A percentile compares a stretch with the other conserved stretches of the same genome.
Evolutionary conservation across 192 early-diverging fungal species (phyloP).

Genomic region (Cetraspora pellucida): DNA sequence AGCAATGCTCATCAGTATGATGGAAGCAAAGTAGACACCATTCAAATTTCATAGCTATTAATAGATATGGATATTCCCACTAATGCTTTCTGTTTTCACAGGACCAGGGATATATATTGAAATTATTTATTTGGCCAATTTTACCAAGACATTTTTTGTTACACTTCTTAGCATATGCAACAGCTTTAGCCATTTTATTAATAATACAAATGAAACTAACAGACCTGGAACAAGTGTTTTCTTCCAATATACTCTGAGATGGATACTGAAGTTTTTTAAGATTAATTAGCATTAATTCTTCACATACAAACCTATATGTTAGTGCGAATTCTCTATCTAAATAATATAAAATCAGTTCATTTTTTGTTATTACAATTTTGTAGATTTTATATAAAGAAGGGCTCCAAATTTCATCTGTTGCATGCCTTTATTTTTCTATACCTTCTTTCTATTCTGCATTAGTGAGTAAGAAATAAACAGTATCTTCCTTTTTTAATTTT

Average conservation of each 20-base stretch:
- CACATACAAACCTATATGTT: background rate
- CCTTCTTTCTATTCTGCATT: constrained; percentile 7
- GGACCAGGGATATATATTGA: constrained; percentile 8
- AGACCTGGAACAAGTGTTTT: constrained; percentile 23
- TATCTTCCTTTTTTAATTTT: constrained; percentile 18
- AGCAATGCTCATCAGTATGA: background rate
- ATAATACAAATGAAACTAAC: constrained; percentile 23
- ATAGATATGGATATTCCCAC: constrained; percentile 27
- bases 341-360: constrained; percentile 23
- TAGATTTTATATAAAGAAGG: constrained; percentile 2
- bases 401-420: background rate
- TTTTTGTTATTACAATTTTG: constrained; percentile 14
- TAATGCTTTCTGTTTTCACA: constrained; percentile 11
- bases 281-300: background rate
- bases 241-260: constrained; percentile 22
- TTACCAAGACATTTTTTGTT: background rate
- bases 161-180: constrained; percentile 1
- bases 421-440: constrained; percentile 6
- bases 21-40: constrained; percentile 11
- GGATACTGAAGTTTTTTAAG: constrained; percentile 8
- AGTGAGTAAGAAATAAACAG: background rate
- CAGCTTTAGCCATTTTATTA: constrained; percentile 28
- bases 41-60: constrained; percentile 28
- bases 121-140: constrained; percentile 20
- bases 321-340: background rate